phyloP scores from a whole-genome alignment of 176 grass and related monocot genomes.

The Phoenix dactylifera region DNA sequence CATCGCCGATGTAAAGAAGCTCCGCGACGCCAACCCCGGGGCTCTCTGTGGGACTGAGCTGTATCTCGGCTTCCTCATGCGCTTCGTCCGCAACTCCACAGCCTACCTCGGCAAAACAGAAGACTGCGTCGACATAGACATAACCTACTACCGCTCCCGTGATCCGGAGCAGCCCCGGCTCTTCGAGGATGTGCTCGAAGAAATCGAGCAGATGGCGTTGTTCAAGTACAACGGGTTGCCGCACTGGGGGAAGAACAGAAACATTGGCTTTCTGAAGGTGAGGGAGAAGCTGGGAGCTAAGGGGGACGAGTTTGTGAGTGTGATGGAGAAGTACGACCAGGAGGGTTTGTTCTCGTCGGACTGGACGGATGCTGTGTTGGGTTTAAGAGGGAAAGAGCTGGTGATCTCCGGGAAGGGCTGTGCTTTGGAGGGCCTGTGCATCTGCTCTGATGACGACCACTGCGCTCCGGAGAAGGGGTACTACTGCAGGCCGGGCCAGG shows the following conservation, averaged over 20 bases:
- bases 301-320: conserved; percentile 23
- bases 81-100: conserved; percentile 34
- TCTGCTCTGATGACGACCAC: conserved; percentile 35
- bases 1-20: conserved; percentile 39
- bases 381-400: conserved; percentile 19
- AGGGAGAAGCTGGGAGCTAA: conserved; percentile 14
- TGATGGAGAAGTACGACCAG: conserved; percentile 31
- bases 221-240: conserved; percentile 49
- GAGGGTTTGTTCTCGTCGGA: conserved; percentile 64
- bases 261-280: conserved; percentile 29
- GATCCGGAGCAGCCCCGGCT: conserved; percentile 25
- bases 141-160: conserved; percentile 44
- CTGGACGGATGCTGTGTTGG: conserved; percentile 63
- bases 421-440: conserved; percentile 47
- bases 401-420: conserved; percentile 29
- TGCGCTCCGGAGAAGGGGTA: conserved; percentile 37
- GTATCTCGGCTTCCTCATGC: conserved; percentile 37
- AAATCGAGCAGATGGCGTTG: conserved; percentile 55
- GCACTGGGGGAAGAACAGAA: conserved; percentile 68
- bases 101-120: conserved; percentile 36
- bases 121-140: conserved; percentile 45
- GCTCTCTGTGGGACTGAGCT: conserved; percentile 50
- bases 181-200: conserved; percentile 33
- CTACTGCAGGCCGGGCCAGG: conserved; percentile 29
- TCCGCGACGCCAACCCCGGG: conserved; percentile 34